These are phyloP conservation scores for Hericium rajendrae DNA, from an alignment of 768 basidiomycete genomes.

Conservation along the genomic window DNA sequence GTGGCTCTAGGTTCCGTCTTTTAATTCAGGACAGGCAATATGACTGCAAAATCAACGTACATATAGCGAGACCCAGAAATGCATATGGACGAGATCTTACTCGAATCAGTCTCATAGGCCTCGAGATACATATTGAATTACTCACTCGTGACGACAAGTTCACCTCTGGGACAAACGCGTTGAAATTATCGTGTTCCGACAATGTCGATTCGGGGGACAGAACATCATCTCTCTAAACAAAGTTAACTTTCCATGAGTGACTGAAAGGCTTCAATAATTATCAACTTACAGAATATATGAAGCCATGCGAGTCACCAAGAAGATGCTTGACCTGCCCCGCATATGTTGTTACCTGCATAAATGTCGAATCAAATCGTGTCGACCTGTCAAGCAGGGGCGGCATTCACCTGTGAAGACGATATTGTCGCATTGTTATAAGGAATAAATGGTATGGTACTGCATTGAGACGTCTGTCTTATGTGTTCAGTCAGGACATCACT, in stretches of 20 bases:
- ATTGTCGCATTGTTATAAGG: background rate
- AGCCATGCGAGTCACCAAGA: background rate
- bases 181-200: no score
- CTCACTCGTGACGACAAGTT: background rate
- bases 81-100: slow-evolving; percentile 14
- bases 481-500: background rate
- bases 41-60: background rate
- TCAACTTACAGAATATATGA: background rate
- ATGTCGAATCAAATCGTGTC: no score
- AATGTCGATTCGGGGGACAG: no score
- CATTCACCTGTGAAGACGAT: background rate
- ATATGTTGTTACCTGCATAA: background rate
- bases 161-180: background rate
- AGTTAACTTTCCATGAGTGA: no score
- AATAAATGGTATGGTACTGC: background rate
- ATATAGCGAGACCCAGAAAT: slow-evolving; percentile 10
- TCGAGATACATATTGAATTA: background rate
- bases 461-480: background rate
- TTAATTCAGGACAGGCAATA: background rate
- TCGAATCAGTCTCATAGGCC: background rate
- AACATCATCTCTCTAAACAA: no score
- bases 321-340: background rate
- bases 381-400: background rate
- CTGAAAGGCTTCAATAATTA: no score
- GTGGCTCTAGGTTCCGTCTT: slow-evolving; percentile 6